Base-by-base conservation (phyloP, 2,329 filamentous ascomycete species). In the Teratosphaeria gauchensis region DNA sequence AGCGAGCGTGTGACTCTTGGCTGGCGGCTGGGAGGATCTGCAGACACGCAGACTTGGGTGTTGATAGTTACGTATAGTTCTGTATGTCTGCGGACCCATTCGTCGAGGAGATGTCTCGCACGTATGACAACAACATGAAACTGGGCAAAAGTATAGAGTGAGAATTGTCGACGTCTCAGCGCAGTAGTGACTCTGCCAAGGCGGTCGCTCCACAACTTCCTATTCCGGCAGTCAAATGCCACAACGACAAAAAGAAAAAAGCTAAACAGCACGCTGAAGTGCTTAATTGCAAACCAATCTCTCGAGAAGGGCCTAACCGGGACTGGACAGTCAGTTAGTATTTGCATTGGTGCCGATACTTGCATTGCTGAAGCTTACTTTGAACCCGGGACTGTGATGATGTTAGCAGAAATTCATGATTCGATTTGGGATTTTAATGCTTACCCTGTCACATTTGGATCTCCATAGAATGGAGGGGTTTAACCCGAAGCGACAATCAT, bases 401-500 rank as follows among this genome's bases (percentile, higher is more conserved):
- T 11, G 33, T 35, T 35, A 35, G 33, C 38, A 16, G 6, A 6
- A 46, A n/a, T 46, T 19, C 38, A n/a, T 46, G 12, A n/a, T 6
- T 8, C n/a, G 12, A 16, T 16, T 6, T 11, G 11, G 5, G 12
- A 46, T 6, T 11, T 16, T 6, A 2, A 46, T n/a, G 38, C 16
- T 46, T 16, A 16, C 12, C 46, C 55, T 56, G 33, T 56, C 46
- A 51, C 55, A 56, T 56, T 38, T 46, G 38, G 38, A 16, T 46
- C 38, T 48, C 42, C 54, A 38, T 28, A 7, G 14, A 53, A 32
- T 35, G n/a, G 54, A 46, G 31, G 54, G 28, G 33, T 4, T 16
- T 46, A 11, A 21, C 54, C 54, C 54, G 54, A 55, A 55, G 54
- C 54, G 54, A 58, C 56, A 58, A 58, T 58, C 56, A 58, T 58